A percentile compares a stretch with the other conserved stretches of the same genome.
phyloP scores from a whole-genome alignment of 495 filamentous ascomycete species.

The Hyaloscypha bicolor region DNA sequence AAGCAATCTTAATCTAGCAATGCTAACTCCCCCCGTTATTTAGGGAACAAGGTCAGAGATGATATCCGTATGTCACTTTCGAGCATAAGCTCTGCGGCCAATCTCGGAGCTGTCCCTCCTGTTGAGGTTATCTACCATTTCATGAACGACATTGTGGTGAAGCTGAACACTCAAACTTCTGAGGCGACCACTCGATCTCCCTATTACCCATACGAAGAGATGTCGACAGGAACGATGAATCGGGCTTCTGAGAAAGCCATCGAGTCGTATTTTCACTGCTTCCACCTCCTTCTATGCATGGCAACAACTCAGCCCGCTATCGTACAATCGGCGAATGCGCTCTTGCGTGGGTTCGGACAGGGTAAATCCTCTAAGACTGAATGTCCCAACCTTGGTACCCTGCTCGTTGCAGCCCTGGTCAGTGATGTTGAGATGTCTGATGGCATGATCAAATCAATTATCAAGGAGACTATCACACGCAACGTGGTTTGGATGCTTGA shows the following conservation, averaged over 20 bases:
- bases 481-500: slow-evolving; percentile 58
- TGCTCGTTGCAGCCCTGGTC: slow-evolving; percentile 50
- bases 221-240: slow-evolving; percentile 41
- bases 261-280: slow-evolving; percentile 55
- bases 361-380: slow-evolving; percentile 43
- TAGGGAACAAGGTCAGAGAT: slow-evolving; percentile 33
- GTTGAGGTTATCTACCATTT: slow-evolving; percentile 48
- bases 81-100: slow-evolving; percentile 21
- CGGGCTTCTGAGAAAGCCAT: slow-evolving; percentile 56
- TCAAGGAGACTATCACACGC: slow-evolving; percentile 50
- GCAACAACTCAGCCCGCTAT: slow-evolving; percentile 28
- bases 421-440: slow-evolving; percentile 45
- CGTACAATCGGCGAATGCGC: slow-evolving; percentile 36
- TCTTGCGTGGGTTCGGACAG: slow-evolving; percentile 38
- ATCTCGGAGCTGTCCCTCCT: slow-evolving; percentile 16
- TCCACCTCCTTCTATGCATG: slow-evolving; percentile 51
- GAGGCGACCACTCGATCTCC: slow-evolving; percentile 1
- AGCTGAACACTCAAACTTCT: slow-evolving; percentile 42
- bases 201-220: background rate
- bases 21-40: no score
- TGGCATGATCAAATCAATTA: slow-evolving; percentile 43
- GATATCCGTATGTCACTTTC: slow-evolving; percentile 30
- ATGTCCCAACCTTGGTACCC: slow-evolving; percentile 51
- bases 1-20: no score
- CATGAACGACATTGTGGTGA: slow-evolving; percentile 54